Evolutionary conservation across 106 monocot species (phyloP), one percentile per base, ranked within the genome.

Genomic region (Iris macrosiphon): DNA sequence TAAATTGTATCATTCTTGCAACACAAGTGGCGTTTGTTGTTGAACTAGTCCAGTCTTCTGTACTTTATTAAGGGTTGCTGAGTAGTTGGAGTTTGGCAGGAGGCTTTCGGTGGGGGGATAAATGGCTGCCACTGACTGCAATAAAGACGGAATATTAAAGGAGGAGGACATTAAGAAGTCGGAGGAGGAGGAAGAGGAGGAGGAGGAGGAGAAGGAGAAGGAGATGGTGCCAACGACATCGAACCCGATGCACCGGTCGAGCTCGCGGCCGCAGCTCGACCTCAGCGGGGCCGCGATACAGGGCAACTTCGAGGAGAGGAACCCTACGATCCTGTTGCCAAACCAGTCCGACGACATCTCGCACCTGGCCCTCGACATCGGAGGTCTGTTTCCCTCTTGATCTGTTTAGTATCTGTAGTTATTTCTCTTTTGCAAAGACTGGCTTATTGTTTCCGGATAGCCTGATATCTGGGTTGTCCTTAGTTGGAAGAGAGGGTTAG

Each of bases 261-360:
- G 79, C 28, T 96, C 89, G n/a, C 63, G 96, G 49, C 96, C 90
- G 7, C 90, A 85, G 66, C 82, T 96, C 4, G 90, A 96, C 33
- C 49, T 96, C 63, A 86, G 69, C 43, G 71, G 83, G 8, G 96
- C 96, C 0, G 96, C 85, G 4, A 96, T 96, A 45, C 86, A 90
- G 34, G 79, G 82, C 2, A 83, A 85, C 46, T 77, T 77, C 21
- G 89, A 96, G 73, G 96, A 96, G 56, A 68, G 89, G 63, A 86
- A 96, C 42, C 96, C 96, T 0, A 83, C 79, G 2, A 96, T 96
- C 52, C 58, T 96, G 44, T 63, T 96, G 50, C 96, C 96, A 6
- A 96, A 96, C 42, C 96, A 96, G 67, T 90, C 90, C 8, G 89
- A 89, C 66, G 96, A 96, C 59, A 96, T 96, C 62, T 90, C 86